These are phyloP conservation scores for Thermochaetoides thermophila DNA, from an alignment of 495 filamentous ascomycete genomes.

Conservation along the genomic window DNA sequence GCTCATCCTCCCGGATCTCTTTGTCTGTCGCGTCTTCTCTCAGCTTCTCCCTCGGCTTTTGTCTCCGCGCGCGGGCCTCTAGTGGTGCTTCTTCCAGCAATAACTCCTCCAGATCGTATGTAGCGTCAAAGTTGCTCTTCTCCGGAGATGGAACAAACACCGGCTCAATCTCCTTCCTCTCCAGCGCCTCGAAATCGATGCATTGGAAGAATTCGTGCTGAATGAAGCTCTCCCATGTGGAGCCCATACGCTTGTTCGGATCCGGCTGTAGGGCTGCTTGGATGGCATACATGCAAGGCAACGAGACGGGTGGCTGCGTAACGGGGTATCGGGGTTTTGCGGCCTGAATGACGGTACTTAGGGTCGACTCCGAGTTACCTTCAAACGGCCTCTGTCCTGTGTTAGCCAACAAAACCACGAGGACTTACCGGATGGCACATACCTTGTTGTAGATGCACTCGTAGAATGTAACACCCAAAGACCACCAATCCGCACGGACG, in stretches of 20 bases:
- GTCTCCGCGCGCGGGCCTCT: constrained; percentile 79
- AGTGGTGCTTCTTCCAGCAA: constrained; percentile 89
- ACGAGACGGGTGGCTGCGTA: constrained; percentile 76
- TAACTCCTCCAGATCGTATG: constrained; percentile 91
- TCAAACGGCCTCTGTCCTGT: constrained; percentile 64
- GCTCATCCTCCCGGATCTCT: constrained; percentile 85
- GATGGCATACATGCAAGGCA: constrained; percentile 74
- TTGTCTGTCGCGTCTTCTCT: constrained; percentile 92
- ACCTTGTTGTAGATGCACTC: constrained; percentile 99
- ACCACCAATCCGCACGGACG: constrained; percentile 95
- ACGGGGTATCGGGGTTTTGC: constrained; percentile 75
- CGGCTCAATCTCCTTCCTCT: constrained; percentile 79
- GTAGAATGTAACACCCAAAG: constrained; percentile 88
- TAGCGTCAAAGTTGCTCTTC: constrained; percentile 98
- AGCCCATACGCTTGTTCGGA: constrained; percentile 64
- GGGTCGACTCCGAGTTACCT: constrained; percentile 63
- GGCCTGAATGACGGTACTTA: constrained; percentile 69
- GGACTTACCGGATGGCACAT: constrained; percentile 22
- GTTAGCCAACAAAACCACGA: too few species aligned
- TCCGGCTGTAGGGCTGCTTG: constrained; percentile 68
- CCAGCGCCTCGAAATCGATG: constrained; percentile 74
- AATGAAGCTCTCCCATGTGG: constrained; percentile 65
- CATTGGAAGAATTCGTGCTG: constrained; percentile 76
- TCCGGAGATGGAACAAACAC: constrained; percentile 87
- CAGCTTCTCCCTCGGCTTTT: constrained; percentile 81